Percentiles rank a stretch among this genome's conserved stretches.
Evolutionary conservation across 768 basidiomycete species (phyloP).

Genomic region (Chalciporus pseudorubinellus): DNA sequence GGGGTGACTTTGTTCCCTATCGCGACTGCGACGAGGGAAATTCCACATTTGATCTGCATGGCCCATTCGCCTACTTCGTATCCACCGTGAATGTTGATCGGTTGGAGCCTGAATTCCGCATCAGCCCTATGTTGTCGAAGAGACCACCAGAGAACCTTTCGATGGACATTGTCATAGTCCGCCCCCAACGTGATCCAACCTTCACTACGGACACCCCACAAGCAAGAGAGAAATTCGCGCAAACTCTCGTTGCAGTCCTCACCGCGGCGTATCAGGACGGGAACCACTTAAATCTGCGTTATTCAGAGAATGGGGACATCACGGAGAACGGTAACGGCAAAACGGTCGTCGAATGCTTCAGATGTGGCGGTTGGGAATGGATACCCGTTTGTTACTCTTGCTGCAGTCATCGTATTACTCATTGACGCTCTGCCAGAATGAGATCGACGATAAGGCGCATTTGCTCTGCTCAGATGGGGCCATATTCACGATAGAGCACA

Average conservation of each 20-base stretch:
- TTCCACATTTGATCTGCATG: conserved; percentile 49
- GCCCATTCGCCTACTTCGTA: conserved; percentile 86
- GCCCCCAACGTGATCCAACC: conserved; percentile 63
- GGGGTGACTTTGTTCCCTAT: conserved; percentile 47
- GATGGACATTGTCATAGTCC: conserved; percentile 74
- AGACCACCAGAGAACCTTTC: conserved; percentile 44
- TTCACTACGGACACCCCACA: conserved; percentile 40
- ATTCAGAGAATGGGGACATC: conserved; percentile 44
- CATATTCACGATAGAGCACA: conserved; percentile 57
- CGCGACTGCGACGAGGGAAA: conserved; percentile 33
- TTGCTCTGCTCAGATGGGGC: conserved; percentile 80
- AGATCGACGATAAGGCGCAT: conserved; percentile 59
- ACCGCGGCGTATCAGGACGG: conserved; percentile 78
- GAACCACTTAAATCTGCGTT: conserved; percentile 61
- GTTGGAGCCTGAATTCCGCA: conserved; percentile 78
- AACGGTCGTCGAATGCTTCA: conserved; percentile 70
- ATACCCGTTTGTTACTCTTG: conserved; percentile 55
- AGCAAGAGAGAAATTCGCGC: conserved; percentile 48
- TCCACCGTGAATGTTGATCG: conserved; percentile 82
- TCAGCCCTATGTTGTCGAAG: conserved; percentile 59
- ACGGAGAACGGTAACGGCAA: conserved; percentile 44
- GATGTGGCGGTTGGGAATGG: conserved; percentile 87
- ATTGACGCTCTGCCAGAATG: conserved; percentile 43
- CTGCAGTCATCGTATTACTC: conserved; percentile 3
- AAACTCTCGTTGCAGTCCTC: conserved; percentile 53